A percentile compares a stretch with the other conserved stretches of the same genome.
Evolutionary conservation across 139 green algal genomes (phyloP).

Genomic region (Picochlorum costavermella): DNA sequence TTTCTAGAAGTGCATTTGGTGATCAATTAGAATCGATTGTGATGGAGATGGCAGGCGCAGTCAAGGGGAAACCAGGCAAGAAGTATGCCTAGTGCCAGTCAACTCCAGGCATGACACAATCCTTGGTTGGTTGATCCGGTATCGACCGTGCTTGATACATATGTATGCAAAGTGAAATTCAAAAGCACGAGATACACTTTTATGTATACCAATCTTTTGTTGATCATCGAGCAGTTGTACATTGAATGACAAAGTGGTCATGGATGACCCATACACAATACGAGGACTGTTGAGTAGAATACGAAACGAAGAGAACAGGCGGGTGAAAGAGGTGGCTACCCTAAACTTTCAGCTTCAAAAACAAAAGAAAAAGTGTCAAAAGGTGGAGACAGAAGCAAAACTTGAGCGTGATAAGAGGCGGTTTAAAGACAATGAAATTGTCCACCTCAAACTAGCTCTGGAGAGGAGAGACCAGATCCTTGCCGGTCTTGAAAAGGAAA

Average conservation of each 20-base stretch:
- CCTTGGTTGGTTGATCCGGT: no score
- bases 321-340: background rate
- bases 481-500: conserved; percentile 7
- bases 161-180: no score
- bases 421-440: conserved; percentile 11
- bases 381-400: background rate
- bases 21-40: conserved; percentile 38
- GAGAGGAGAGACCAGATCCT: conserved; percentile 18
- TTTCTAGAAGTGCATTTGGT: conserved; percentile 67
- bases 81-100: no score
- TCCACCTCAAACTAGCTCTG: conserved; percentile 21
- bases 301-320: background rate
- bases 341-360: conserved; percentile 8
- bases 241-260: background rate
- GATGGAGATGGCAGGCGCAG: background rate
- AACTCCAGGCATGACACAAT: no score
- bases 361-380: background rate
- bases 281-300: conserved; percentile 4
- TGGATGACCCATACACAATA: conserved; percentile 1
- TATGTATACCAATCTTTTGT: no score
- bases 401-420: conserved; percentile 14
- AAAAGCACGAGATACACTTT: no score
- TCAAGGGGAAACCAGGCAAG: no score
- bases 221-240: no score
- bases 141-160: no score